phyloP scores from a whole-genome alignment of 257 asterid genomes.

The Scutellaria baicalensis region DNA sequence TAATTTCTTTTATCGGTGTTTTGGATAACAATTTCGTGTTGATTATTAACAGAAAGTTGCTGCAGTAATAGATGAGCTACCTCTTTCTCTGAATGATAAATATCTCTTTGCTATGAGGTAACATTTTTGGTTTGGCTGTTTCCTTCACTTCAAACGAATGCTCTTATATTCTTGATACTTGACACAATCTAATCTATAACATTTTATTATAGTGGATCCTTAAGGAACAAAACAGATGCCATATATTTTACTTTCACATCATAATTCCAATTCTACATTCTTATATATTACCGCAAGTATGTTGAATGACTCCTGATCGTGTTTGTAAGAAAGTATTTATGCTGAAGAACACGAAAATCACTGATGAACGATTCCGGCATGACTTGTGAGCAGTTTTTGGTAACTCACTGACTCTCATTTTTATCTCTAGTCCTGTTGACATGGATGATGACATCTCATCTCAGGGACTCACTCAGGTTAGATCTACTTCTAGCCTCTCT shows the following conservation, averaged over 20 bases:
- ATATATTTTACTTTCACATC: neutral
- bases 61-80: conserved; percentile 77
- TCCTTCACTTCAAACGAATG: neutral
- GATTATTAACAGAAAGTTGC: conserved; percentile 69
- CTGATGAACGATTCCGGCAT: neutral
- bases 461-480: conserved; percentile 91
- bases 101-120: conserved; percentile 83
- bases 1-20: neutral
- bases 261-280: neutral
- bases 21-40: conserved; percentile 10
- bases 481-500: conserved; percentile 6
- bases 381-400: neutral
- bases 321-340: neutral
- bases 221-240: neutral
- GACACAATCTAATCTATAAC: neutral
- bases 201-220: neutral
- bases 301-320: neutral
- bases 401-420: conserved; percentile 5
- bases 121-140: conserved; percentile 6
- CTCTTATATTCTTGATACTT: neutral
- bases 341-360: neutral
- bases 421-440: conserved; percentile 77
- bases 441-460: conserved; percentile 73
- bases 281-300: neutral
- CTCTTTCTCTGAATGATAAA: conserved; percentile 70